phyloP scores from a whole-genome alignment of 1,139 yeast genomes.

The Taphrina confusa region DNA sequence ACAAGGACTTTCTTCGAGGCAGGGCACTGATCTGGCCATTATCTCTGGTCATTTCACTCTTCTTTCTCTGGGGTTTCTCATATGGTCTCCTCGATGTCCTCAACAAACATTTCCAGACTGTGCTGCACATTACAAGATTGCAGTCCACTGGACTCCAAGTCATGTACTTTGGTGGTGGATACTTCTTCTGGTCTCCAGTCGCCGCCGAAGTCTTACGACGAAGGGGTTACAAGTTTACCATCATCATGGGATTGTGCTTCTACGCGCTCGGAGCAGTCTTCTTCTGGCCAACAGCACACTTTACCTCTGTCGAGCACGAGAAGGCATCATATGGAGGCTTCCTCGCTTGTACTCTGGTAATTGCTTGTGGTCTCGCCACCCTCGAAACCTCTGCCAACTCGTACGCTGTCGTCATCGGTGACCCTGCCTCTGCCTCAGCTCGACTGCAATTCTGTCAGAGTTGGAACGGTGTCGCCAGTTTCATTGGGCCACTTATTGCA shows the following conservation, averaged over 20 bases:
- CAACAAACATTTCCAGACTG: slow-evolving; percentile 35
- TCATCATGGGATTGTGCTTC: slow-evolving; percentile 31
- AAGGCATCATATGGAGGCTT: slow-evolving; percentile 34
- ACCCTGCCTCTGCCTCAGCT: slow-evolving; percentile 31
- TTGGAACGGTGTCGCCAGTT: slow-evolving; percentile 36
- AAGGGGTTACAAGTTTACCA: slow-evolving; percentile 35
- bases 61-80: slow-evolving; percentile 38
- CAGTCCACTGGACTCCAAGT: slow-evolving; percentile 36
- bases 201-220: slow-evolving; percentile 33
- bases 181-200: slow-evolving; percentile 22
- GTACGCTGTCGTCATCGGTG: slow-evolving; percentile 36
- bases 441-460: slow-evolving; percentile 35
- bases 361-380: slow-evolving; percentile 36
- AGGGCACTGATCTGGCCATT: slow-evolving; percentile 16
- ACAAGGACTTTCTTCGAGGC: slow-evolving; percentile 21
- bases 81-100: slow-evolving; percentile 37
- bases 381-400: slow-evolving; percentile 36
- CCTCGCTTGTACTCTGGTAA: slow-evolving; percentile 35
- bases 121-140: slow-evolving; percentile 29
- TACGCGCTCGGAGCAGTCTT: slow-evolving; percentile 35
- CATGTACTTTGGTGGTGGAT: slow-evolving; percentile 37
- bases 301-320: slow-evolving; percentile 14
- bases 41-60: slow-evolving; percentile 36
- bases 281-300: slow-evolving; percentile 36
- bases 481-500: slow-evolving; percentile 37